Percentiles rank a stretch among this genome's conserved stretches.
Conservation (phyloP, 768 basidiomycete genomes). For the Scleroderma citrinum region DNA sequence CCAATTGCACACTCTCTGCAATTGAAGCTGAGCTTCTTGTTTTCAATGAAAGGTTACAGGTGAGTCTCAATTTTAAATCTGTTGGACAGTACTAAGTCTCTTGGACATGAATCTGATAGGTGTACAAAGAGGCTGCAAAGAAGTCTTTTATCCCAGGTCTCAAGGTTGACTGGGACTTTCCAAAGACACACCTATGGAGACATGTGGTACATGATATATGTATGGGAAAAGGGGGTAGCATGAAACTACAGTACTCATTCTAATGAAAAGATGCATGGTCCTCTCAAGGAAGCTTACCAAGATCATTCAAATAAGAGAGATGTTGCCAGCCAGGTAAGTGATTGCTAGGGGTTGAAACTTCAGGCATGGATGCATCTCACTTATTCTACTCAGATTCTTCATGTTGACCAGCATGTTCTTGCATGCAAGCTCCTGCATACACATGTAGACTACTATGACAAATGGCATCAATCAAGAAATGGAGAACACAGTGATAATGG, state of each 20-base stretch:
- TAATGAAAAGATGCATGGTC: conserved; percentile 2
- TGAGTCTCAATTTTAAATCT: conserved; percentile 6
- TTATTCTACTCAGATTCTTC: background rate
- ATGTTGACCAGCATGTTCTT: conserved; percentile 1
- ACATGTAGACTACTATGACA: background rate
- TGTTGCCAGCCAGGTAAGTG: conserved; percentile 24
- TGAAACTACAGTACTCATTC: conserved; percentile 27
- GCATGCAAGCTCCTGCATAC: background rate
- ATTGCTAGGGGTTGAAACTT: background rate
- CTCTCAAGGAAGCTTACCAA: conserved; percentile 12
- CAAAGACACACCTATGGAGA: conserved; percentile 28
- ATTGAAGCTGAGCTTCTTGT: conserved; percentile 13
- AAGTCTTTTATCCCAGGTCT: background rate
- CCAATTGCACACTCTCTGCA: conserved; percentile 17
- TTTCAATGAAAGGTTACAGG: conserved; percentile 19
- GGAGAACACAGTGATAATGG: background rate
- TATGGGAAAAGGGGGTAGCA: conserved; percentile 25
- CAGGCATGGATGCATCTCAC: background rate
- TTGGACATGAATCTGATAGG: too few relatives aligned
- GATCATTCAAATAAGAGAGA: conserved; percentile 30
- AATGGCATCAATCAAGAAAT: background rate
- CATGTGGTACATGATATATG: conserved; percentile 30
- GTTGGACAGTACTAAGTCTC: too few relatives aligned
- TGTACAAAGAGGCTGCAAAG: too few relatives aligned
- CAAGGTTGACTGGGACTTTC: conserved; percentile 31